phyloP scores from a whole-genome alignment of 768 basidiomycete genomes.

The Leccinellum rugosiceps region DNA sequence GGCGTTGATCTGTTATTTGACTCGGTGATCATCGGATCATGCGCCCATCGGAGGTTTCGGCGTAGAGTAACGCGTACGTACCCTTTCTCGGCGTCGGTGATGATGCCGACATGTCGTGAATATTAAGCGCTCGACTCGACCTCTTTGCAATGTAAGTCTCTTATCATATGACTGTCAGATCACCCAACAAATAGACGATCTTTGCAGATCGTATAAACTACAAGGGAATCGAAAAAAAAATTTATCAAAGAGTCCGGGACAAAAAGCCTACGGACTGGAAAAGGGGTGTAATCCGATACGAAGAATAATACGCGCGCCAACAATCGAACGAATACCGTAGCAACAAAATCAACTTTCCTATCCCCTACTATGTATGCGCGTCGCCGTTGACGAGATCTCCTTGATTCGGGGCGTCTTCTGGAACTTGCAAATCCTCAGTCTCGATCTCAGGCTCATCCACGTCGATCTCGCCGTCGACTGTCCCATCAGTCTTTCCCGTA shows the following conservation, averaged over 20 bases:
- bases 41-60: neutral
- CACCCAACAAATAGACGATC: neutral
- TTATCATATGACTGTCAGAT: neutral
- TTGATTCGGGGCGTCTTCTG: neutral
- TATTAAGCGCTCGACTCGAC: neutral
- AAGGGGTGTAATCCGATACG: neutral
- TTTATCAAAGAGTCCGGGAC: neutral
- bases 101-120: neutral
- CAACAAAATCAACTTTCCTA: constrained; percentile 1
- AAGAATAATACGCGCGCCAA: neutral
- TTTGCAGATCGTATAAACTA: neutral
- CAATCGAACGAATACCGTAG: neutral
- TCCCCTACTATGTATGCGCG: constrained; percentile 17
- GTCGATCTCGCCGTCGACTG: constrained; percentile 10
- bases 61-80: neutral
- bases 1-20: neutral
- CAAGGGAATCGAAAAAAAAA: neutral
- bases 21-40: constrained; percentile 7
- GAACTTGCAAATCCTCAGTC: neutral
- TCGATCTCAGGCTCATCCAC: constrained; percentile 8
- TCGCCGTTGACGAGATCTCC: constrained; percentile 20
- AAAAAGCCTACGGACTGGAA: neutral
- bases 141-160: no score
- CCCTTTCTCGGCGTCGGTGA: neutral
- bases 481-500: neutral